A percentile compares a stretch with the other conserved stretches of the same genome.
phyloP scores from a whole-genome alignment of 176 grass and related monocot species.

The Bolboschoenus planiculmis region DNA sequence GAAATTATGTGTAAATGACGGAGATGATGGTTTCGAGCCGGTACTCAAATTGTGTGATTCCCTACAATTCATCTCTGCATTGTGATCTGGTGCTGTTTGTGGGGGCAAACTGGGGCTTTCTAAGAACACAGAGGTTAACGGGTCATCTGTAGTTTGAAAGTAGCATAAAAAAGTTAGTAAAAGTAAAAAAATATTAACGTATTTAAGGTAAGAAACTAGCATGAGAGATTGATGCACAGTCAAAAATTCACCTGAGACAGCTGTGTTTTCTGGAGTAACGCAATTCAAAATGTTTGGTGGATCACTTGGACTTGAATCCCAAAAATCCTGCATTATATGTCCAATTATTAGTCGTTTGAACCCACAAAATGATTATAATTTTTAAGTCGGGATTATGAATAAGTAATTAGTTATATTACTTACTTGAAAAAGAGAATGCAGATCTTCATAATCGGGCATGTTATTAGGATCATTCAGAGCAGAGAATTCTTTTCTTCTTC shows the following conservation, averaged over 20 bases:
- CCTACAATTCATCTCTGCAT: constrained; percentile 1
- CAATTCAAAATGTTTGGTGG: constrained; percentile 32
- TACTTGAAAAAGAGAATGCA: constrained; percentile 58
- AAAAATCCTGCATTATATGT: constrained; percentile 47
- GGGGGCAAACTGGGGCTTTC: constrained; percentile 8
- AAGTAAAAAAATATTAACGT: not conserved
- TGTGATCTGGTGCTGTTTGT: constrained; percentile 4
- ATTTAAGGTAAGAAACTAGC: not conserved
- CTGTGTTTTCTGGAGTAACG: constrained; percentile 29
- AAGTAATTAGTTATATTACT: not conserved
- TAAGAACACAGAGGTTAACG: not conserved
- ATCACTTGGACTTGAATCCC: constrained; percentile 39
- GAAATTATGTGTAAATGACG: not conserved
- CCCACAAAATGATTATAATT: constrained; percentile 23
- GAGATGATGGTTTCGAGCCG: not conserved
- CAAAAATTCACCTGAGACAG: constrained; percentile 46
- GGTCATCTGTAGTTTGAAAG: constrained; percentile 13
- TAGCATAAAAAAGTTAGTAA: not conserved
- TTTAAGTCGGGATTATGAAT: not conserved
- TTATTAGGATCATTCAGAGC: constrained; percentile 15
- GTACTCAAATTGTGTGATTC: not conserved
- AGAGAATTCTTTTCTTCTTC: constrained; percentile 28
- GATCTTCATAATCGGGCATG: constrained; percentile 33
- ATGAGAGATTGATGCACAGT: not conserved
- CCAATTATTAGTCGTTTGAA: constrained; percentile 18